Evolutionary conservation across 768 basidiomycete species (phyloP).

Genomic region (Postia placenta): DNA sequence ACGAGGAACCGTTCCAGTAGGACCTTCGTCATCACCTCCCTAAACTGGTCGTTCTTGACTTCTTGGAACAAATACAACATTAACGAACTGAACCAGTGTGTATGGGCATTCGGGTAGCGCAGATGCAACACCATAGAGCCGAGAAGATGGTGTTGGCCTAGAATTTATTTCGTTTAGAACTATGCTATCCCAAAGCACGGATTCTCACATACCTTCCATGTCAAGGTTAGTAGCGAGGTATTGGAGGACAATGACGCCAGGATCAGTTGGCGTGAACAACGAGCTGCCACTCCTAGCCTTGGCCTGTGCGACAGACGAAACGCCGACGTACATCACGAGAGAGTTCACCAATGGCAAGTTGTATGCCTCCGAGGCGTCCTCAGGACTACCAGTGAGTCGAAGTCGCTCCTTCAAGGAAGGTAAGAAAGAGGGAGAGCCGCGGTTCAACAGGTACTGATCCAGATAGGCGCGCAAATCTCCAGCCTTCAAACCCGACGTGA

Average conservation of each 20-base stretch:
- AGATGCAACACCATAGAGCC: slow-evolving; percentile 92
- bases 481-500: slow-evolving; percentile 72
- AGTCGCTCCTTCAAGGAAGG: slow-evolving; percentile 77
- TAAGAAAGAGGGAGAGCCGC: slow-evolving; percentile 66
- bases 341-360: slow-evolving; percentile 90
- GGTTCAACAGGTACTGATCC: slow-evolving; percentile 80
- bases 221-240: slow-evolving; percentile 82
- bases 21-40: slow-evolving; percentile 82
- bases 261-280: slow-evolving; percentile 75
- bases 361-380: slow-evolving; percentile 55
- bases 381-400: slow-evolving; percentile 40
- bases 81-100: slow-evolving; percentile 94
- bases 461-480: slow-evolving; percentile 75
- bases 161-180: neutral
- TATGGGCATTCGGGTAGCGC: slow-evolving; percentile 97
- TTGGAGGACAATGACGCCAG: slow-evolving; percentile 79
- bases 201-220: slow-evolving; percentile 66
- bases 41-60: slow-evolving; percentile 68
- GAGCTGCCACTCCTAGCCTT: slow-evolving; percentile 80
- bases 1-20: slow-evolving; percentile 92
- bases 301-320: slow-evolving; percentile 83
- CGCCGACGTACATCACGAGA: slow-evolving; percentile 94
- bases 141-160: slow-evolving; percentile 89
- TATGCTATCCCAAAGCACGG: neutral
- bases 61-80: slow-evolving; percentile 84